phyloP scores from a whole-genome alignment of 2,329 filamentous ascomycete species.

The Sordariomycetes sp. region DNA sequence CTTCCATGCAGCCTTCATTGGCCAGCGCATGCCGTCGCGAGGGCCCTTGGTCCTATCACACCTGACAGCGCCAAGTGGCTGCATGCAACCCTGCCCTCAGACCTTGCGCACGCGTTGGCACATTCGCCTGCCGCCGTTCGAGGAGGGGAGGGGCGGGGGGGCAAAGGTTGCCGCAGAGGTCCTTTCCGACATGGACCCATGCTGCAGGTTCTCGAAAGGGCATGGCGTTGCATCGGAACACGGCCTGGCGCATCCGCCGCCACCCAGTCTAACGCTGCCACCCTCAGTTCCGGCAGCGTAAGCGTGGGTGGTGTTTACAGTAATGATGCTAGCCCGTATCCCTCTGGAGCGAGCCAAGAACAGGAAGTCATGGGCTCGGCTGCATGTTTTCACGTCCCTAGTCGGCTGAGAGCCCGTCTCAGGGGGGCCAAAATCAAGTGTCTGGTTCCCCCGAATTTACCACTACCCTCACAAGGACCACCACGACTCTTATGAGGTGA shows the following conservation, averaged over 20 bases:
- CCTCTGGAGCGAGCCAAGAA: too few relatives aligned
- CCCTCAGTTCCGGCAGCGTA: background rate
- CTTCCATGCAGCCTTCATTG: background rate
- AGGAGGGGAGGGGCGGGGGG: background rate
- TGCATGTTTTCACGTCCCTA: too few relatives aligned
- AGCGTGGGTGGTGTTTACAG: too few relatives aligned
- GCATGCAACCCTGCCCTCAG: background rate
- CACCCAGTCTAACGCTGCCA: background rate
- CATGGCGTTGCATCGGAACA: background rate
- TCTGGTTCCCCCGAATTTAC: too few relatives aligned
- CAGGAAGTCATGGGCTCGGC: too few relatives aligned
- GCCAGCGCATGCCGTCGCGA: too few relatives aligned
- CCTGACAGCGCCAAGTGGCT: background rate
- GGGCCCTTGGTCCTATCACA: background rate
- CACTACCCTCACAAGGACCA: too few relatives aligned
- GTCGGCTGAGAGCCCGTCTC: too few relatives aligned
- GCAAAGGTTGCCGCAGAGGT: background rate
- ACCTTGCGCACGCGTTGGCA: background rate
- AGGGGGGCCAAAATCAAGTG: too few relatives aligned
- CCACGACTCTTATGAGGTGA: too few relatives aligned
- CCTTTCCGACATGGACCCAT: background rate
- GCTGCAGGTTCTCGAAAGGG: background rate
- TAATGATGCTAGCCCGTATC: too few relatives aligned
- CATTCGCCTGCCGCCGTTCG: background rate
- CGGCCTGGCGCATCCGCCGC: background rate